These are phyloP conservation scores for Blastobotrys petasosporus DNA, from an alignment of 1,139 yeast genomes.

Conservation along the genomic window DNA sequence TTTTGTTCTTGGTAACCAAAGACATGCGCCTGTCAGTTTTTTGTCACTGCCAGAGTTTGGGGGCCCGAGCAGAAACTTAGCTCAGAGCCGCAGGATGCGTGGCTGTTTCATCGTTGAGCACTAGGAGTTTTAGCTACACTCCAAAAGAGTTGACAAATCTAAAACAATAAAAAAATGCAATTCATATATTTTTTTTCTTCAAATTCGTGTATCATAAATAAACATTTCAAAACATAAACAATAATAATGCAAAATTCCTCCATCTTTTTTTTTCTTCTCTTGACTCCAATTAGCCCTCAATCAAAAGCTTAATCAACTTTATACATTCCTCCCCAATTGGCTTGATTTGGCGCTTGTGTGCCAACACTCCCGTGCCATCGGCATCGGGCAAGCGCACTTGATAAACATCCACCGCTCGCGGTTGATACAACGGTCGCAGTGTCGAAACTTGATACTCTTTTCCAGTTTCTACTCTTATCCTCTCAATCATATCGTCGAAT, in stretches of 20 bases:
- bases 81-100: too few species aligned
- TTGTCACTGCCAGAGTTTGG: too few species aligned
- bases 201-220: too few species aligned
- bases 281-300: neutral
- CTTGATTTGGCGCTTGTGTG: conserved; percentile 62
- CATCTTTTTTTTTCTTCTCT: neutral
- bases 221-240: conserved; percentile 1
- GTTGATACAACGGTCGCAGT: conserved; percentile 54
- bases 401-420: neutral
- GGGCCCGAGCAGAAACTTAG: too few species aligned
- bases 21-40: too few species aligned
- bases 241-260: conserved; percentile 1
- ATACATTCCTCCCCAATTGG: conserved; percentile 76
- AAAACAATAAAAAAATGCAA: neutral
- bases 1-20: too few species aligned
- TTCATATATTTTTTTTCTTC: neutral
- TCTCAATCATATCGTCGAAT: conserved; percentile 11
- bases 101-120: too few species aligned
- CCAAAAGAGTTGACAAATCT: neutral
- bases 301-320: conserved; percentile 29
- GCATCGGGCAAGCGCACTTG: conserved; percentile 77
- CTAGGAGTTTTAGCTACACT: too few species aligned
- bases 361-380: conserved; percentile 76
- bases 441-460: conserved; percentile 53
- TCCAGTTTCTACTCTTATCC: conserved; percentile 17